phyloP scores from a whole-genome alignment of 2,329 filamentous ascomycete genomes.

The Allantophomopsis lycopodina region DNA sequence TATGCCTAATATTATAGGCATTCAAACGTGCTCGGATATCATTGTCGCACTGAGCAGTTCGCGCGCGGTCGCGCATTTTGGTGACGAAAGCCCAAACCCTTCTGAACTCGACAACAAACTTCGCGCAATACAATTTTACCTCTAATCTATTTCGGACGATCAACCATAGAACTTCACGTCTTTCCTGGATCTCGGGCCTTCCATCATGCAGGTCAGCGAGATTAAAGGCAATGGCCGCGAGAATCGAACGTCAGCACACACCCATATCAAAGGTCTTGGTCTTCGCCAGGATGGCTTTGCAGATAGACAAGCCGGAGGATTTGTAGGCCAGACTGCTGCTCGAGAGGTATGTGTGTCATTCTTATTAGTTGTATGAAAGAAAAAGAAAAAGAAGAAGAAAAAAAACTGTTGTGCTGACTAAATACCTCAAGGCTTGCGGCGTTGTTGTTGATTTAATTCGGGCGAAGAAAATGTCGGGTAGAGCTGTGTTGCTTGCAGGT shows the following conservation, averaged over 20 bases:
- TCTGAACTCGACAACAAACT: too few relatives aligned
- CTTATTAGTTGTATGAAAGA: constrained; percentile 46
- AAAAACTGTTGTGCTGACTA: constrained; percentile 84
- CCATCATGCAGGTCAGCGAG: constrained; percentile 78
- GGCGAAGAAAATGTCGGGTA: constrained; percentile 93
- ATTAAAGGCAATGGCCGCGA: constrained; percentile 91
- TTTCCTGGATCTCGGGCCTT: too few relatives aligned
- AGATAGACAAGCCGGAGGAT: constrained; percentile 67
- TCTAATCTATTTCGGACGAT: too few relatives aligned
- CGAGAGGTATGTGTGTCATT: constrained; percentile 53
- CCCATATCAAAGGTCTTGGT: constrained; percentile 92
- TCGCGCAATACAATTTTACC: too few relatives aligned
- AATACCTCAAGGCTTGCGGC: constrained; percentile 73
- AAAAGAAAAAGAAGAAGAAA: too few relatives aligned
- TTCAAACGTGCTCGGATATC: too few relatives aligned
- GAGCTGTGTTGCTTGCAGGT: constrained; percentile 84
- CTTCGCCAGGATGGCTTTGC: constrained; percentile 76
- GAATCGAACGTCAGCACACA: constrained; percentile 91
- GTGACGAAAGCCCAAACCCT: too few relatives aligned
- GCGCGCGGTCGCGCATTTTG: too few relatives aligned
- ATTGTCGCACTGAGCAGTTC: too few relatives aligned
- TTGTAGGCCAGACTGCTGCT: constrained; percentile 77
- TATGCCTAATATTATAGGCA: too few relatives aligned
- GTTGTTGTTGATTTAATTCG: constrained; percentile 93
- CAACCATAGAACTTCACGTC: too few relatives aligned